Percentiles rank a stretch among this genome's conserved stretches.
Evolutionary conservation across 306 rosid species (phyloP).

Genomic region (Sindora glabra): DNA sequence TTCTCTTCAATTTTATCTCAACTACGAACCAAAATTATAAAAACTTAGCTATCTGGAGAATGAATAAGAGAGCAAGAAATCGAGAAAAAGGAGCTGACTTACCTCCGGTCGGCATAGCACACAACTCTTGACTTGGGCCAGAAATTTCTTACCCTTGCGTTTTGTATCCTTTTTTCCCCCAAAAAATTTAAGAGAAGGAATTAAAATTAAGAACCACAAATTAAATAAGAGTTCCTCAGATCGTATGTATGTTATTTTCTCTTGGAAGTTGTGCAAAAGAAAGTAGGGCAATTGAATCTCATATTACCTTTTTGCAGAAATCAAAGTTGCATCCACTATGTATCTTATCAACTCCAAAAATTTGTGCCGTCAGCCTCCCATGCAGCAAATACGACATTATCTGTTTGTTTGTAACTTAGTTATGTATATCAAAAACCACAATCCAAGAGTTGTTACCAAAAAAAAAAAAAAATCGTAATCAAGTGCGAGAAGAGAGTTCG

Average conservation of each 20-base stretch:
- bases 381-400: constrained; percentile 31
- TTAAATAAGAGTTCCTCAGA: no score
- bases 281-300: no score
- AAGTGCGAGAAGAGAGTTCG: no score
- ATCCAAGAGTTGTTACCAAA: no score
- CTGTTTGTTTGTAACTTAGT: no score
- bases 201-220: neutral
- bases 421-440: no score
- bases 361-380: constrained; percentile 28
- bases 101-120: constrained; percentile 48
- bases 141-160: constrained; percentile 31
- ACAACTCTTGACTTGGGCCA: constrained; percentile 47
- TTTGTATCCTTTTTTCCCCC: constrained; percentile 23
- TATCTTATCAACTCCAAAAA: constrained; percentile 24
- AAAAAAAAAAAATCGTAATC: no score
- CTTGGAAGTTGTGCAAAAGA: no score
- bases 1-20: no score
- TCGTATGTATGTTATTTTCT: neutral
- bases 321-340: constrained; percentile 14
- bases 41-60: no score
- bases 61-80: neutral
- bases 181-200: neutral
- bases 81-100: neutral
- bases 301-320: constrained; percentile 18
- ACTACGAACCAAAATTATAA: neutral